Evolutionary conservation across 345 rosid genomes (phyloP).

Genomic region (Psidium guajava): DNA sequence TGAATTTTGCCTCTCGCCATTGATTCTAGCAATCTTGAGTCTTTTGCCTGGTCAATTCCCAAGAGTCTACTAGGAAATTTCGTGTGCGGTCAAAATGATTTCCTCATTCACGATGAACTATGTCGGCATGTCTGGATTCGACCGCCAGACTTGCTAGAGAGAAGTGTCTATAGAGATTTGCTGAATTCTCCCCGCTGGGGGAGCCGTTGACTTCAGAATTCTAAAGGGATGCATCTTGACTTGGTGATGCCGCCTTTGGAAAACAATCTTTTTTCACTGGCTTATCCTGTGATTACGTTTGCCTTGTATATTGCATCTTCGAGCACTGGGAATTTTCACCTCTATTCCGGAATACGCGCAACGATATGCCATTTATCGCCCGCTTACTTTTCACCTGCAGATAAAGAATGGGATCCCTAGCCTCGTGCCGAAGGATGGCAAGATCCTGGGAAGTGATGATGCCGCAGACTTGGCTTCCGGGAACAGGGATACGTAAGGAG

Average conservation of each 20-base stretch:
- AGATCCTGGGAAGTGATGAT: slow-evolving; percentile 35
- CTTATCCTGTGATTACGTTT: not conserved
- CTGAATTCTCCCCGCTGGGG: too few relatives aligned
- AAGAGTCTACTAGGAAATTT: not conserved
- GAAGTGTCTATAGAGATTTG: too few relatives aligned
- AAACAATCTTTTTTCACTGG: not conserved
- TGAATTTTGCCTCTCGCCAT: not conserved
- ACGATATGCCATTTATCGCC: not conserved
- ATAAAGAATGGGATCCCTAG: slow-evolving; percentile 74
- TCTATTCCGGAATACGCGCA: not conserved
- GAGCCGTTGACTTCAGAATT: not conserved
- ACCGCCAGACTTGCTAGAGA: too few relatives aligned
- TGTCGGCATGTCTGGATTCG: too few relatives aligned
- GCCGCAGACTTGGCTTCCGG: not conserved
- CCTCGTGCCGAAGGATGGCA: slow-evolving; percentile 71
- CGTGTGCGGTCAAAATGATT: not conserved
- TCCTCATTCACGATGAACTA: not conserved
- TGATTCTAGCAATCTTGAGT: not conserved
- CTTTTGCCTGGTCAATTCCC: not conserved
- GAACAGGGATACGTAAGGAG: not conserved
- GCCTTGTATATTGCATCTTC: not conserved
- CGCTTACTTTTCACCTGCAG: slow-evolving; percentile 11
- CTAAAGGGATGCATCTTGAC: not conserved
- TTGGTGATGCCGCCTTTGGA: not conserved
- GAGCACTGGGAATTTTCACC: not conserved